phyloP scores from a whole-genome alignment of 805 yeast genomes.

The Pichia nanzhaoensis region DNA sequence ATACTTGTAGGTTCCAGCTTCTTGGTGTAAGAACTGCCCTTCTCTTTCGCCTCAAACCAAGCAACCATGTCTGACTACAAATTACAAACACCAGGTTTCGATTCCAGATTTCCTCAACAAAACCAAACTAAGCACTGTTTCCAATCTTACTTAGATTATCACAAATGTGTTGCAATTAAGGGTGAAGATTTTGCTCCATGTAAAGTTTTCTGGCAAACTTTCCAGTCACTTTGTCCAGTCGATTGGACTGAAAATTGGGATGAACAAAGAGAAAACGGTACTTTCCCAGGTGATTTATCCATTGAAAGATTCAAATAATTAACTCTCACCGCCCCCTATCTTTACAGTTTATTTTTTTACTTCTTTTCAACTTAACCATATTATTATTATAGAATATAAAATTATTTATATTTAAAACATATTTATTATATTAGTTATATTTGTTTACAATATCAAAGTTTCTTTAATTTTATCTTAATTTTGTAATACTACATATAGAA shows the following conservation, averaged over 20 bases:
- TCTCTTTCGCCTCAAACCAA: too few relatives aligned
- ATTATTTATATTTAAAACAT: neutral
- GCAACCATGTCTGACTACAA: conserved; percentile 35
- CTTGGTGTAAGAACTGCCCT: too few relatives aligned
- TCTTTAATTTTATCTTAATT: neutral
- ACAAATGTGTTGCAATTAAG: conserved; percentile 91
- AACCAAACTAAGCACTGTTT: conserved; percentile 99
- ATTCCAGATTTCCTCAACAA: conserved; percentile 93
- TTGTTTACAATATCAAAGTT: too few relatives aligned
- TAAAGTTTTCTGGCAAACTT: conserved; percentile 88
- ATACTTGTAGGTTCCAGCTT: too few relatives aligned
- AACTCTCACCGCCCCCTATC: neutral
- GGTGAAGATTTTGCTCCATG: conserved; percentile 99
- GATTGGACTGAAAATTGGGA: conserved; percentile 88
- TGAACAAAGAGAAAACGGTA: conserved; percentile 59
- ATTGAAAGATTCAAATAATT: conserved; percentile 27
- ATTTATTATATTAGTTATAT: too few relatives aligned
- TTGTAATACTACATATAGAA: neutral
- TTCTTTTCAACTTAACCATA: neutral
- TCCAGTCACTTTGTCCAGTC: conserved; percentile 76
- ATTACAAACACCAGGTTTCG: conserved; percentile 66
- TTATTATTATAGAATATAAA: neutral
- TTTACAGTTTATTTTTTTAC: neutral
- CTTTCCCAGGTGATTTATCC: conserved; percentile 35
- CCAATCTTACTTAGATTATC: conserved; percentile 96